Evolutionary conservation across 352 stramenopile species (phyloP).

Genomic region (Paralagenidium karlingii): DNA sequence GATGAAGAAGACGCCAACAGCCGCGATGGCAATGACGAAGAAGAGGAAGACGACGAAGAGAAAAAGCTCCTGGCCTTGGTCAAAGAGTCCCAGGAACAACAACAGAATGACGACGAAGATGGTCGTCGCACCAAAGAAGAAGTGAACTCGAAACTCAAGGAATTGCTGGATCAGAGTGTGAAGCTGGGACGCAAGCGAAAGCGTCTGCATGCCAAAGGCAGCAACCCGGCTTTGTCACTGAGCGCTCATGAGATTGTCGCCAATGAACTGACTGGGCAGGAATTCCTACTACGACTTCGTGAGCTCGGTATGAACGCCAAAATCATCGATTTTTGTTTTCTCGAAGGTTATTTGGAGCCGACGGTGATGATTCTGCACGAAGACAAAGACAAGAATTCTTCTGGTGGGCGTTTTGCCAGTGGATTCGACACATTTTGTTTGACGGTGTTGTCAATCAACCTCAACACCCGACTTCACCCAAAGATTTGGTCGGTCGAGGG

Average conservation of each 20-base stretch:
- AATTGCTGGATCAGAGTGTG: slow-evolving; percentile 67
- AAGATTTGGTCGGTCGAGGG: slow-evolving; percentile 83
- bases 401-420: slow-evolving; percentile 41
- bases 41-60: slow-evolving; percentile 72
- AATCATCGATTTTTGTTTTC: slow-evolving; percentile 67
- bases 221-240: background rate
- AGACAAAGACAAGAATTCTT: slow-evolving; percentile 66
- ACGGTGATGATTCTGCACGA: slow-evolving; percentile 81
- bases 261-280: slow-evolving; percentile 54
- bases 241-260: slow-evolving; percentile 4
- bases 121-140: slow-evolving; percentile 27
- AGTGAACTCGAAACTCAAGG: slow-evolving; percentile 44
- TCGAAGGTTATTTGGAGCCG: slow-evolving; percentile 77
- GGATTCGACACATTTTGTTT: slow-evolving; percentile 76
- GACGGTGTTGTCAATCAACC: slow-evolving; percentile 80
- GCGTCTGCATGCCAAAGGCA: slow-evolving; percentile 22
- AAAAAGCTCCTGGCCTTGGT: slow-evolving; percentile 62
- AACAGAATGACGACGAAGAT: no score
- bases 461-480: slow-evolving; percentile 72
- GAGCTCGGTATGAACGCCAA: slow-evolving; percentile 69
- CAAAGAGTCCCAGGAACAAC: slow-evolving; percentile 54
- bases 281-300: slow-evolving; percentile 61
- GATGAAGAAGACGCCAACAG: slow-evolving; percentile 28
- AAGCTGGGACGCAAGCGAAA: slow-evolving; percentile 67
- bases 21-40: slow-evolving; percentile 14